Evolutionary conservation across 371 early-diverging fungal species (phyloP).

Genomic region (Dichotomocladium elegans): DNA sequence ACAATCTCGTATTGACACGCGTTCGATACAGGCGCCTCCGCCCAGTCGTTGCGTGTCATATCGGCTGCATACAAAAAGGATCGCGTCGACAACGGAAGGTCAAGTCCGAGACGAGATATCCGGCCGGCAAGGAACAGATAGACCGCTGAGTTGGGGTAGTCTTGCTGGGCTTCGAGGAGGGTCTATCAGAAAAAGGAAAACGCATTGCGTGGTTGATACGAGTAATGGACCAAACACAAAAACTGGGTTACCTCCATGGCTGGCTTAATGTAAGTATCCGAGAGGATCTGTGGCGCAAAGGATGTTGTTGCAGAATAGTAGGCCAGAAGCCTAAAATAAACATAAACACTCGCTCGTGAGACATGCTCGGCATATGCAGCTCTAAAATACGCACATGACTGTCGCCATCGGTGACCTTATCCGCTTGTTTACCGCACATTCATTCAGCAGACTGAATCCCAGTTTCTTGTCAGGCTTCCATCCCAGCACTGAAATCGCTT

Average conservation of each 20-base stretch:
- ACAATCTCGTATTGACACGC: constrained; percentile 56
- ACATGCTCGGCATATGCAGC: background rate
- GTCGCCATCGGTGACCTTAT: constrained; percentile 56
- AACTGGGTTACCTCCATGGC: constrained; percentile 39
- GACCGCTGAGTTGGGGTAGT: constrained; percentile 54
- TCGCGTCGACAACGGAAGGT: constrained; percentile 48
- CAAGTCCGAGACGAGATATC: constrained; percentile 39
- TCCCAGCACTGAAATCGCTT: constrained; percentile 46
- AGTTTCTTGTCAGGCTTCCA: constrained; percentile 56
- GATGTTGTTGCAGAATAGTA: constrained; percentile 32
- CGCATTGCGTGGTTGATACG: background rate
- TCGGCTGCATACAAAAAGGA: constrained; percentile 46
- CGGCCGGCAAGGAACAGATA: constrained; percentile 56
- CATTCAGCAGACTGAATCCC: constrained; percentile 52
- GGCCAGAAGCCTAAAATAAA: constrained; percentile 21
- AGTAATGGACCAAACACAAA: background rate
- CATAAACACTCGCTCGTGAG: background rate
- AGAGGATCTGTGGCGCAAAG: constrained; percentile 35
- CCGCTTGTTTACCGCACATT: constrained; percentile 42
- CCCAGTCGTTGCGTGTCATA: constrained; percentile 36
- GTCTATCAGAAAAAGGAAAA: constrained; percentile 25
- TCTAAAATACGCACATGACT: constrained; percentile 30
- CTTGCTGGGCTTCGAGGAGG: constrained; percentile 45
- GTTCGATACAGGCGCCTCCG: constrained; percentile 45
- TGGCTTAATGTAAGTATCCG: constrained; percentile 28